Conservation (phyloP, 805 yeast genomes). For the Candida pseudofarinosa region DNA sequence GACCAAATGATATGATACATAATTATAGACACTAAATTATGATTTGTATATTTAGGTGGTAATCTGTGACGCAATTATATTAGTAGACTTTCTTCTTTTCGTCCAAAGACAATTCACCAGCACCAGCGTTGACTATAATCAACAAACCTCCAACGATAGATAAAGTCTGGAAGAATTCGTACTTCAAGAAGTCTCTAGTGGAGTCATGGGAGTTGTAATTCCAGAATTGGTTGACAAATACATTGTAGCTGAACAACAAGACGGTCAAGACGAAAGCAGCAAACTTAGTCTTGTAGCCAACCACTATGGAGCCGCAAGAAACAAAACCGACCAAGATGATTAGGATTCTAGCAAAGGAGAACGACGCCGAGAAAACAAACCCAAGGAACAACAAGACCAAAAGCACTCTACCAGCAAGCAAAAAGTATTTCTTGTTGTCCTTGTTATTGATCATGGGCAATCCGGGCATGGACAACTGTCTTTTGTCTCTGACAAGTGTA, state of each 20-base stretch:
- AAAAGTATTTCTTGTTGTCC: constrained; percentile 74
- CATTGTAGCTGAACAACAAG: constrained; percentile 69
- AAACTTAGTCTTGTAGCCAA: constrained; percentile 90
- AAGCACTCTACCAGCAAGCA: constrained; percentile 84
- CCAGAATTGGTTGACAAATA: constrained; percentile 88
- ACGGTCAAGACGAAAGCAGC: constrained; percentile 71
- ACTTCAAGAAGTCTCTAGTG: constrained; percentile 82
- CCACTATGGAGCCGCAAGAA: constrained; percentile 71
- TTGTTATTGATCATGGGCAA: constrained; percentile 67
- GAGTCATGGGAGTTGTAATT: constrained; percentile 63
- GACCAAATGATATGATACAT: neutral
- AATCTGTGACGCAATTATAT: neutral
- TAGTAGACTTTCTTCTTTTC: constrained; percentile 92
- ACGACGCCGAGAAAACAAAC: constrained; percentile 70
- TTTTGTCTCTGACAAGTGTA: constrained; percentile 72
- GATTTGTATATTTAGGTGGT: neutral
- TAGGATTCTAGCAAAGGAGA: constrained; percentile 63
- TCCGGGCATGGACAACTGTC: constrained; percentile 66
- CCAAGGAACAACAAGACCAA: constrained; percentile 81
- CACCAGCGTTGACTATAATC: constrained; percentile 90
- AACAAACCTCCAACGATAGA: constrained; percentile 93
- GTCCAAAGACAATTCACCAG: constrained; percentile 89
- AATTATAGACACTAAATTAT: neutral
- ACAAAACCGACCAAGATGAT: constrained; percentile 66
- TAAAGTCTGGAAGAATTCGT: constrained; percentile 91